Conservation (phyloP, 345 rosid genomes). For the Combretum micranthum region DNA sequence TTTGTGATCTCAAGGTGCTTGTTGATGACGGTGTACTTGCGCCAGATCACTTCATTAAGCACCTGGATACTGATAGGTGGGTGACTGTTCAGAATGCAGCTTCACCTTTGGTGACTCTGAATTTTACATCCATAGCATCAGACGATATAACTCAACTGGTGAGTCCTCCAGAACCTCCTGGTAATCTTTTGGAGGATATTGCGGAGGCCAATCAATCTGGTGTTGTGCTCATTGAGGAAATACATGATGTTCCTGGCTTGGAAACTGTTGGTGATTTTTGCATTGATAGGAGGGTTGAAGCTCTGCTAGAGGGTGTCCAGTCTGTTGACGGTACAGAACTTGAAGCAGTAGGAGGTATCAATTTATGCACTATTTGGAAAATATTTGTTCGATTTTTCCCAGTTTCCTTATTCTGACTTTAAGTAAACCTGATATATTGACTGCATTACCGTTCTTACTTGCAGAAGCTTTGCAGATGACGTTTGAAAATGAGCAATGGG, state of each 20-base stretch:
- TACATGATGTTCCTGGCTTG: slow-evolving; percentile 12
- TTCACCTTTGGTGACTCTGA: slow-evolving; percentile 58
- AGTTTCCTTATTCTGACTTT: background rate
- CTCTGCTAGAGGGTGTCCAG: slow-evolving; percentile 62
- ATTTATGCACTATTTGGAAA: background rate
- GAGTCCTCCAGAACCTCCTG: slow-evolving; percentile 95
- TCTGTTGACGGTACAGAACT: slow-evolving; percentile 72
- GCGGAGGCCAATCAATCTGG: slow-evolving; percentile 37
- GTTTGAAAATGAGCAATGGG: slow-evolving; percentile 43
- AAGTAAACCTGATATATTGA: slow-evolving; percentile 8
- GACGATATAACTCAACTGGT: slow-evolving; percentile 69
- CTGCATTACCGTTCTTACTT: slow-evolving; percentile 8
- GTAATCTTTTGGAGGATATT: slow-evolving; percentile 67
- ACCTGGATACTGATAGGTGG: slow-evolving; percentile 84
- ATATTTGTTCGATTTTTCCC: background rate
- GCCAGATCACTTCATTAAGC: slow-evolving; percentile 91
- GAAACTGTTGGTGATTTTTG: slow-evolving; percentile 47
- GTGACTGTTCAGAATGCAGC: slow-evolving; percentile 92
- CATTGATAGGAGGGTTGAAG: slow-evolving; percentile 67
- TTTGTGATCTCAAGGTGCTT: slow-evolving; percentile 69
- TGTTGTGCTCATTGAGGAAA: slow-evolving; percentile 27
- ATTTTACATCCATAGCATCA: slow-evolving; percentile 52
- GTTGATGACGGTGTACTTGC: slow-evolving; percentile 74
- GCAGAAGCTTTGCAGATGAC: slow-evolving; percentile 71
- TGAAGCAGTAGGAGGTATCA: slow-evolving; percentile 73